phyloP scores from a whole-genome alignment of 306 rosid genomes.

The Cicer bijugum region DNA sequence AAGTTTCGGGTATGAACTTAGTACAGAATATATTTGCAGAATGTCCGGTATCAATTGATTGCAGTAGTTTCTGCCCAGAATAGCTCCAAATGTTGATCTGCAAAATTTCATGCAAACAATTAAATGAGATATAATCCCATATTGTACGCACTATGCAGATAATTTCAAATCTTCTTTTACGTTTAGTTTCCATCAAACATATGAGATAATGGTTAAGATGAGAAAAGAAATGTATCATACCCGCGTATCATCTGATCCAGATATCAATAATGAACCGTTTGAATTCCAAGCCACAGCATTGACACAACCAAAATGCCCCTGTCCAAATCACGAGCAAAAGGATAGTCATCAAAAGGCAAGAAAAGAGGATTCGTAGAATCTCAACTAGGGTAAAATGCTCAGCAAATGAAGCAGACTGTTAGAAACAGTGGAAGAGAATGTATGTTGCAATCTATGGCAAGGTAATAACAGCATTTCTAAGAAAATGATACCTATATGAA shows the following conservation, averaged over 20 bases:
- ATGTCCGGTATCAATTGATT: slow-evolving; percentile 91
- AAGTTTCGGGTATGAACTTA: slow-evolving; percentile 93
- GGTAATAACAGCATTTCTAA: neutral
- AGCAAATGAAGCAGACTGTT: slow-evolving; percentile 14
- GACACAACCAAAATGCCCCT: slow-evolving; percentile 97
- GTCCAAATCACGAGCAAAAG: slow-evolving; percentile 41
- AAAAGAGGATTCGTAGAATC: slow-evolving; percentile 2
- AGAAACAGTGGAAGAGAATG: slow-evolving; percentile 9
- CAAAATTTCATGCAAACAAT: slow-evolving; percentile 44
- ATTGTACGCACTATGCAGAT: neutral
- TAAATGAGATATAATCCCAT: neutral
- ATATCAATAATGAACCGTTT: slow-evolving; percentile 78
- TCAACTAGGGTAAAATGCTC: neutral
- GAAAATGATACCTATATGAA: slow-evolving; percentile 1
- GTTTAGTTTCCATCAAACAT: slow-evolving; percentile 1
- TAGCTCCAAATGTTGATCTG: slow-evolving; percentile 97
- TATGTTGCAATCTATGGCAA: neutral
- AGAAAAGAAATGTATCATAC: slow-evolving; percentile 50
- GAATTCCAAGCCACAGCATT: slow-evolving; percentile 96
- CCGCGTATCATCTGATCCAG: slow-evolving; percentile 96
- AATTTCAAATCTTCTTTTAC: slow-evolving; percentile 32
- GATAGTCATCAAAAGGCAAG: slow-evolving; percentile 15
- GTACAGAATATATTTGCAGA: slow-evolving; percentile 91
- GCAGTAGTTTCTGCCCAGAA: slow-evolving; percentile 65
- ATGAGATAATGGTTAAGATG: slow-evolving; percentile 3